A percentile compares a stretch with the other conserved stretches of the same genome.
Conservation (phyloP, 1,284 basidiomycete genomes). For the Rugiboletus extremiorientalis region DNA sequence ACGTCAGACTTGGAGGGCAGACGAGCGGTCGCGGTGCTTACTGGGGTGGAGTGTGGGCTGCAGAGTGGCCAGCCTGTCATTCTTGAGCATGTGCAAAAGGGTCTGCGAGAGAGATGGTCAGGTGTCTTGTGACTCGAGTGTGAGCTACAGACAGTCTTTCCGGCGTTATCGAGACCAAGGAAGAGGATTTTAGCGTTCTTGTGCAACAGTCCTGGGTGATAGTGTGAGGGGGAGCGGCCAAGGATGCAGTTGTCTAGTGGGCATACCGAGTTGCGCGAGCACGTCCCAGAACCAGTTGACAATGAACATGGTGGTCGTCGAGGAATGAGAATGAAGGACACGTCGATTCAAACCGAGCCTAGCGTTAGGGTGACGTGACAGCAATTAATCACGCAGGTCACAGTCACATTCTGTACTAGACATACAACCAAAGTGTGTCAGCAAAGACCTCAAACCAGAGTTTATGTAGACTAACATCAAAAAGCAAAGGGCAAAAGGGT, state of each 20-base stretch:
- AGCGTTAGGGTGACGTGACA: slow-evolving; percentile 22
- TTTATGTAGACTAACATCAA: too few relatives aligned
- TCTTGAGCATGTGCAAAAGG: slow-evolving; percentile 99
- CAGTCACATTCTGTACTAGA: slow-evolving; percentile 14
- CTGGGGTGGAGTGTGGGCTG: slow-evolving; percentile 99
- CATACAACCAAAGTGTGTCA: too few relatives aligned
- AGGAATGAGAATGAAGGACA: slow-evolving; percentile 24
- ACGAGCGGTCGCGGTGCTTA: slow-evolving; percentile 38
- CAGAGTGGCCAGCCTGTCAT: slow-evolving; percentile 95
- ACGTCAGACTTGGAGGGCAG: not conserved
- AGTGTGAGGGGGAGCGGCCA: not conserved
- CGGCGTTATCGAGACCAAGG: slow-evolving; percentile 98
- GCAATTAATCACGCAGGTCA: slow-evolving; percentile 14
- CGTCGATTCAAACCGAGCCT: slow-evolving; percentile 13
- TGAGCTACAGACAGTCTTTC: slow-evolving; percentile 85
- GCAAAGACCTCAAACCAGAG: too few relatives aligned
- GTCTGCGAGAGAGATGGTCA: slow-evolving; percentile 60
- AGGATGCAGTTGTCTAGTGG: slow-evolving; percentile 5
- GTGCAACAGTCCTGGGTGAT: slow-evolving; percentile 80
- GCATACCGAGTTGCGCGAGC: slow-evolving; percentile 84
- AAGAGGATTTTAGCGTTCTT: slow-evolving; percentile 99
- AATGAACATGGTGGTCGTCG: slow-evolving; percentile 67
- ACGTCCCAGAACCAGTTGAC: slow-evolving; percentile 96
- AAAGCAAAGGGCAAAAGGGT: too few relatives aligned
- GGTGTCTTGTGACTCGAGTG: not conserved